A percentile compares a stretch with the other conserved stretches of the same genome.
Evolutionary conservation across 2,329 filamentous ascomycete genomes (phyloP).

Genomic region (Pseudocercospora pini-densiflorae): DNA sequence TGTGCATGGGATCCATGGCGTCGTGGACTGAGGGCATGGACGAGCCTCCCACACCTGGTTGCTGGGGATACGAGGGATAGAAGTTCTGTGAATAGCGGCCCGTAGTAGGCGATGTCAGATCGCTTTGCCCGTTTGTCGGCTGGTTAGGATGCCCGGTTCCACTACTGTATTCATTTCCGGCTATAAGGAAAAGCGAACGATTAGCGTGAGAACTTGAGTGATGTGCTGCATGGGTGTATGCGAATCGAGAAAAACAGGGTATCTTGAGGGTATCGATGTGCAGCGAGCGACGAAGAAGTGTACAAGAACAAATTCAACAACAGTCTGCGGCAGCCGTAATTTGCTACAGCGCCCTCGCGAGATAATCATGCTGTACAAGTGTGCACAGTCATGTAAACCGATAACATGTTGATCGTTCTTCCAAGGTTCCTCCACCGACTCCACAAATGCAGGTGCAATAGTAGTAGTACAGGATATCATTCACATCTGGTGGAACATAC

Average conservation of each 20-base stretch:
- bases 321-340: constrained; percentile 27
- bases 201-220: constrained; percentile 45
- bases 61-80: constrained; percentile 69
- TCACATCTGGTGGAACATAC: constrained; percentile 97
- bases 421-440: constrained; percentile 21
- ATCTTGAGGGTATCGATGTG: constrained; percentile 17
- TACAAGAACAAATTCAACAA: constrained; percentile 39
- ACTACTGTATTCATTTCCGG: constrained; percentile 59
- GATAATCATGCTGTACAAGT: constrained; percentile 34
- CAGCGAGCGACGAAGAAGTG: constrained; percentile 22
- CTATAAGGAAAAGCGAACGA: constrained; percentile 50
- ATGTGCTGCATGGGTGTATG: constrained; percentile 35
- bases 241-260: constrained; percentile 37
- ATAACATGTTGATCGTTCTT: constrained; percentile 28
- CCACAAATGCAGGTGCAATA: constrained; percentile 30
- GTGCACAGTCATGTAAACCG: constrained; percentile 30
- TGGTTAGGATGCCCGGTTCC: constrained; percentile 69
- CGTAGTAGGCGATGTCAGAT: constrained; percentile 62
- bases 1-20: constrained; percentile 53
- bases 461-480: constrained; percentile 47
- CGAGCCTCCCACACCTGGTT: constrained; percentile 58
- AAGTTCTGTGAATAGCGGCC: constrained; percentile 77
- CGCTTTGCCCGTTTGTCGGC: constrained; percentile 58
- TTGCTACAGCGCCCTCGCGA: constrained; percentile 15
- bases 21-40: constrained; percentile 70